Base-by-base conservation (phyloP, 345 rosid genomes). In the Syzygium jambos region DNA sequence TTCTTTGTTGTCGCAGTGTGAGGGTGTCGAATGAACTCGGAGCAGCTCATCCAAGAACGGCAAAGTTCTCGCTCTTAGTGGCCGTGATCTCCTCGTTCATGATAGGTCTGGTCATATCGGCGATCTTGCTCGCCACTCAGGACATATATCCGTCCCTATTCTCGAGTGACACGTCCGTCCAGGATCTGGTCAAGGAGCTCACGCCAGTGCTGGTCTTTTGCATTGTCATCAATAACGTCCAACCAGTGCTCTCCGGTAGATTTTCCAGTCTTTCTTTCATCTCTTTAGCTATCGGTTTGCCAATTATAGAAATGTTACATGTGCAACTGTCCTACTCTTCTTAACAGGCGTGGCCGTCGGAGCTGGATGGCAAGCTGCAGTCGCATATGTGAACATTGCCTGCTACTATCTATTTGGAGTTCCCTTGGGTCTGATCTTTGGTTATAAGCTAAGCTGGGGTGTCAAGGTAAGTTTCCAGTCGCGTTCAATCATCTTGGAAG, bases 161-260 rank as follows among this genome's bases (percentile, higher is more conserved):
- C 85, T 94, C 98, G 3, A 92, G 29, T 16, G 94, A 95, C 55
- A 4, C 90, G 15, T 52, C 86, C 17, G 99, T 97, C 23, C 87
- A 87, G 80, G 65, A n/a, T 8, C 90, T 97, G 14, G 98, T 96
- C 27, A 87, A 55, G 11, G 90, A 95, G 6, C 93, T 97, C 34
- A 97, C 99, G 7, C 98, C 99, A 16, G 49, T 95, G 88, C 93
- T 96, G 15, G 95, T 95, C 51, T 52, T 91, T 27, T 93, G 96
- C 91, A 94, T 97, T 34, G 87, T 94, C 91, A 94, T 94, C 86
- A 90, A 95, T 90, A 95, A 91, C 78, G 87, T 95, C 51, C 99
- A 97, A 68, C 99, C 99, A 5, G 98, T 97, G 53, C 97, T 97
- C 86, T 97, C 99, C 2, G 99, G 99, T 96, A 88, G 78, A 63